These are phyloP conservation scores for Otatea glauca DNA, from an alignment of 176 grass and related monocot genomes.

Conservation along the genomic window DNA sequence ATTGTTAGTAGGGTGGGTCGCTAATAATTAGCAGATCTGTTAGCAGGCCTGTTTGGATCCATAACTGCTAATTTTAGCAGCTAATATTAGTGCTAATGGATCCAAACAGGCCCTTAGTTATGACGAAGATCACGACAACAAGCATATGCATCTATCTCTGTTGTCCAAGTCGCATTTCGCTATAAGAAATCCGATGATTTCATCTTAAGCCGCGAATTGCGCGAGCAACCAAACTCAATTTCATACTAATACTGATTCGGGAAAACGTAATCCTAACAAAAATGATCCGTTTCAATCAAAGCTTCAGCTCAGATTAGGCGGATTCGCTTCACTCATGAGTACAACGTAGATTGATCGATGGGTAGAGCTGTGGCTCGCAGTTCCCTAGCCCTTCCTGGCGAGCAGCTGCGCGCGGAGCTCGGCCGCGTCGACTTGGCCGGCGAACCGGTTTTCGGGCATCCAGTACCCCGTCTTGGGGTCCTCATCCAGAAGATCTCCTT, in stretches of 20 bases:
- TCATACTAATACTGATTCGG: no score
- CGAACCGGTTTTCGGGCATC: constrained; percentile 57
- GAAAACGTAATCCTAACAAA: background rate
- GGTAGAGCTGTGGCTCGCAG: background rate
- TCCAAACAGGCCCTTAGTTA: no score
- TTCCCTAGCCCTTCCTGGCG: constrained; percentile 28
- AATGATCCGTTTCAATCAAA: background rate
- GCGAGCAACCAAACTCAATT: background rate
- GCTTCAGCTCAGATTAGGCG: background rate
- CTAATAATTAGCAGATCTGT: no score
- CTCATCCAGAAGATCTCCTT: constrained; percentile 64
- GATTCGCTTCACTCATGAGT: background rate
- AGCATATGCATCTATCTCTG: no score
- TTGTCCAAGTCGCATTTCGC: no score
- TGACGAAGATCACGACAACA: no score
- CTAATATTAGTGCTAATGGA: no score
- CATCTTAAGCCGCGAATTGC: background rate
- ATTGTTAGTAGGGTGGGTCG: no score
- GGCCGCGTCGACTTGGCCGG: constrained; percentile 45
- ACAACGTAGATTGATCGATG: background rate
- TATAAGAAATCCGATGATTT: background rate
- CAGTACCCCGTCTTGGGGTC: constrained; percentile 61
- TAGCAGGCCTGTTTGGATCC: no score
- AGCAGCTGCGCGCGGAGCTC: constrained; percentile 57
- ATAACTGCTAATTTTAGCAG: no score